Evolutionary conservation across 805 yeast genomes (phyloP), one percentile per base, ranked within the genome.

Genomic region (Candida parachauliodes): DNA sequence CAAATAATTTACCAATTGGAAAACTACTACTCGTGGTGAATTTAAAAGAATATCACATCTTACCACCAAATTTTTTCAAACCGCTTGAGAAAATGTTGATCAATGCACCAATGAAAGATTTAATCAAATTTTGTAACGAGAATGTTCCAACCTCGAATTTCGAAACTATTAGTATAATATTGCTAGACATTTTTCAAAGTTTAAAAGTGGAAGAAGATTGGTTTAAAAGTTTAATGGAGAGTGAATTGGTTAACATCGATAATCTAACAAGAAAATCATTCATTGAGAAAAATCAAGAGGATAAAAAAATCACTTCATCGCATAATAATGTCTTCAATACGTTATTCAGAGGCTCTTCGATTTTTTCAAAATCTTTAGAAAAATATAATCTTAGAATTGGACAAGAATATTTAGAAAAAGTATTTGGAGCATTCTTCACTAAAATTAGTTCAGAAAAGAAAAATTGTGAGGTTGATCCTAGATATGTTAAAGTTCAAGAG

Each of bases 391-490:
- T 82, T 28, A 65, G 91, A 50, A 69, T 83, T 14, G 98, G 98
- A 1, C 82, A 77, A 42, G 88, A 82, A 42, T 87, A 86, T 51
- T 55, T 93, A 23, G 83, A 82, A 40, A 74, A 74, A 46, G 77
- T 85, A 3, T 70, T 91, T 38, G 88, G 93, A 0, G 71, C 71
- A n/a, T 77, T 86, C 44, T 74, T 88, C 8, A 63, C 72, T 14
- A 67, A 69, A 26, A 62, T 86, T 2, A 61, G 73, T 1, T 52
- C 65, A 0, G 78, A 78, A 39, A 62, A 70, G 37, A 60, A 72
- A n/a, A 67, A 68, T 44, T 77, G 88, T 53, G 98, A 91, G 50
- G 74, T 89, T 31, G 97, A 93, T 56, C 95, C 96, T 7, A 56
- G 74, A 38, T 62, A 73, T 34, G 68, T 81, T 15, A 59, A 76